Base-by-base conservation (phyloP, 768 basidiomycete genomes). In the Auriscalpium microsporum region DNA sequence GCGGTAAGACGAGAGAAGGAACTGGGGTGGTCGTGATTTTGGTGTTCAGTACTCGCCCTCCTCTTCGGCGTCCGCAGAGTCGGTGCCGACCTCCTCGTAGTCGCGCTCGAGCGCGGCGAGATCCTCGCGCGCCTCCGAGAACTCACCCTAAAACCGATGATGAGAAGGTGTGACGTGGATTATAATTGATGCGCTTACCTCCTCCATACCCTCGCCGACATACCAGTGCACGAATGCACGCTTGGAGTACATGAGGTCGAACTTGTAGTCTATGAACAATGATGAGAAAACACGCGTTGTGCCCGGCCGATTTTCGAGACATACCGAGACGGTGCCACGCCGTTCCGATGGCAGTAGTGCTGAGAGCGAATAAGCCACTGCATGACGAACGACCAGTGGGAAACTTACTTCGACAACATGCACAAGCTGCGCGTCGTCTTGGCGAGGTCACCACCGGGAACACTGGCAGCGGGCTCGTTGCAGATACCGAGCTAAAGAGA, bases 151-250 rank as follows among this genome's bases (percentile, higher is more conserved):
- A n/a, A 53, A 53, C 38, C 44, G 16, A 60, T 37, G 16, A 55
- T 42, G 16, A 54, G 50, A 51, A 4, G 23, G 10, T 34, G 45
- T 21, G 34, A 16, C 16, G 36, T 34, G 2, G 21, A 13, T 37
- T 11, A 19, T 48, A n/a, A 3, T n/a, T 35, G 7, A n/a, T 45
- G 8, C 9, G 60, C 69, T 35, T 58, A 76, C 81, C 78, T 98
- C 95, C 70, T 97, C 95, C 95, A 98, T 97, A 78, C 95, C 95
- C 75, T 98, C 94, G 68, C 94, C 94, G 59, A 96, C 94, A 67
- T 94, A 95, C 93, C 92, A 89, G 70, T 90, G 87, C 23, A 89
- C 86, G 61, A 91, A 91, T 48, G 90, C 90, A 70, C 90, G 89
- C 72, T 91, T 96, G 58, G 94, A 94, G 78, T 95, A 98, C 72